Percentiles rank a stretch among this genome's conserved stretches.
phyloP scores from a whole-genome alignment of 192 early-diverging fungal species.

The Coemansia sp. region DNA sequence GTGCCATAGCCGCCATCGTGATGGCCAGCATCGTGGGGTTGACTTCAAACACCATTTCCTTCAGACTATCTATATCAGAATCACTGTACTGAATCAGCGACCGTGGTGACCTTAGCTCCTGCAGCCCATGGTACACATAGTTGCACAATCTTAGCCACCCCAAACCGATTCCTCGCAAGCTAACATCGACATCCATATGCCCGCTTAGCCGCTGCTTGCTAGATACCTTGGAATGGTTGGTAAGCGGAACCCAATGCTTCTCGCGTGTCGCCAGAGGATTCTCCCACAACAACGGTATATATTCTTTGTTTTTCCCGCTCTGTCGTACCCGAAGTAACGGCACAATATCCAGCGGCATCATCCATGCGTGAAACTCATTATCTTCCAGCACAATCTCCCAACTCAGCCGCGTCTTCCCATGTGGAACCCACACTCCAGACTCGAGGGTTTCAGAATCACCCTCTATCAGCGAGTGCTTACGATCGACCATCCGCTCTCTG shows the following conservation, averaged over 20 bases:
- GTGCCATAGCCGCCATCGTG: conserved; percentile 49
- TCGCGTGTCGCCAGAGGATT: conserved; percentile 43
- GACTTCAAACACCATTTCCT: conserved; percentile 57
- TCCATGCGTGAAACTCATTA: conserved; percentile 36
- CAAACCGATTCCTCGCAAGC: conserved; percentile 32
- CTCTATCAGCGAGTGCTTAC: conserved; percentile 28
- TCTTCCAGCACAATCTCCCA: conserved; percentile 54
- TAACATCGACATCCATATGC: conserved; percentile 24
- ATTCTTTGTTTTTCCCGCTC: conserved; percentile 14
- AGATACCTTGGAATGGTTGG: conserved; percentile 21
- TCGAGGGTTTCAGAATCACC: background rate
- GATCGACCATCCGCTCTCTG: conserved; percentile 22
- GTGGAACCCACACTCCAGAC: conserved; percentile 39
- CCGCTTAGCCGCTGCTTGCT: conserved; percentile 17
- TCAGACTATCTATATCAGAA: conserved; percentile 54
- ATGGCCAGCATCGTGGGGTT: conserved; percentile 57
- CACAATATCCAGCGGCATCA: conserved; percentile 38
- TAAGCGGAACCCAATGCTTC: conserved; percentile 49
- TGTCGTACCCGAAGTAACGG: conserved; percentile 21
- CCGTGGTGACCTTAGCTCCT: conserved; percentile 30
- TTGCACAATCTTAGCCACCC: conserved; percentile 57
- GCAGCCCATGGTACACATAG: conserved; percentile 30
- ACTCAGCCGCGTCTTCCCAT: conserved; percentile 38
- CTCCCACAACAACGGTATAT: conserved; percentile 51
- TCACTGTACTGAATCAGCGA: conserved; percentile 37